A percentile compares a stretch with the other conserved stretches of the same genome.
Conservation (phyloP, 23 red algal genomes). For the Agarophyton chilense region DNA sequence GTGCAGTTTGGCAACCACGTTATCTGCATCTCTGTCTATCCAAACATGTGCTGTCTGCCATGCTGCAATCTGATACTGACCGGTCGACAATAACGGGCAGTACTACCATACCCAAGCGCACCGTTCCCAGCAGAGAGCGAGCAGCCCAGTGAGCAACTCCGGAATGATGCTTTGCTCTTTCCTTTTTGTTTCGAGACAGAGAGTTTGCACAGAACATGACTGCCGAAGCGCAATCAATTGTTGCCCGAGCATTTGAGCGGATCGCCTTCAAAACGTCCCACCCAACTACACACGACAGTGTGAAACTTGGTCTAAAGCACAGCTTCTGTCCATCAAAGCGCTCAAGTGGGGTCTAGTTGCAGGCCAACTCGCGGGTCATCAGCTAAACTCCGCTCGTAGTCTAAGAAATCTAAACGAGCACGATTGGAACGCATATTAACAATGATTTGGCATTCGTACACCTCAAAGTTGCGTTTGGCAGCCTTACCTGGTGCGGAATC, state of each 20-base stretch:
- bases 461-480: constrained; percentile 17
- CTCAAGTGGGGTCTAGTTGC: neutral
- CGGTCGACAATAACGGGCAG: constrained; percentile 26
- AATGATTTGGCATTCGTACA: constrained; percentile 36
- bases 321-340: constrained; percentile 37
- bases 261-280: neutral
- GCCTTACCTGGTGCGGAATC: constrained; percentile 31
- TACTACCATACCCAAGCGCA: constrained; percentile 47
- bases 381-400: neutral
- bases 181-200: constrained; percentile 45
- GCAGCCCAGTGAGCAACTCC: constrained; percentile 65
- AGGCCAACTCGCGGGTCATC: constrained; percentile 17
- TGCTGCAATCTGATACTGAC: constrained; percentile 22
- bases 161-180: neutral
- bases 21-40: constrained; percentile 10
- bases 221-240: neutral
- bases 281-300: constrained; percentile 20
- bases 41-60: neutral
- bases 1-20: constrained; percentile 34
- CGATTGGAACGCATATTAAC: neutral
- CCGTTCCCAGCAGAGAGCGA: constrained; percentile 25
- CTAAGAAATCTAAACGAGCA: neutral
- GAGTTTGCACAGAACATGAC: constrained; percentile 39
- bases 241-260: neutral
- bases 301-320: neutral